Base-by-base conservation (phyloP, 2,329 filamentous ascomycete species). In the Trichoderma gracile region DNA sequence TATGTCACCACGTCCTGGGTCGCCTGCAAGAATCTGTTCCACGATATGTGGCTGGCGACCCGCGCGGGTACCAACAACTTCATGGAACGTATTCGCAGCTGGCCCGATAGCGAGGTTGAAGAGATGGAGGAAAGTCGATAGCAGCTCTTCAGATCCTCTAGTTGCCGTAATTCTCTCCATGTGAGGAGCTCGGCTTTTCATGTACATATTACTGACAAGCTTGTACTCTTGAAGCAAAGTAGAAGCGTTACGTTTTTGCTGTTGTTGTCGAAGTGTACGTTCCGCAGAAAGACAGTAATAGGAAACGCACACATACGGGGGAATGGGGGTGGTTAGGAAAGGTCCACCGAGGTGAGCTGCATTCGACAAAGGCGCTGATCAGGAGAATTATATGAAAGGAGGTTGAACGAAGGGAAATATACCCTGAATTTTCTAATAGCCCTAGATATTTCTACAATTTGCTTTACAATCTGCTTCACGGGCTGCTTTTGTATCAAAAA, bases 1-100 rank as follows among this genome's bases (percentile, higher is more conserved):
- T 93, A 93, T 74, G 75, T 85, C 12, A 80, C 82, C 6, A 90
- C 88, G 1, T 89, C 87, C 5, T 83, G 84, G 78, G 74, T 82
- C 55, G 85, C 85, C 0, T 85, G 84, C 69, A 81, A 80, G 69
- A 66, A 66, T 0, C 30, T 68, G 27, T 65, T 65, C 43, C 53
- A 57, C 45, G 61, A 69, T 17, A 49, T 69, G 50, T 64, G 50
- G 61, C n/a, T 64, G 5, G 59, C 59, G 4, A 42, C 2, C 19
- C 25, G 40, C 7, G 21, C 47, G 21, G 49, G 27, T 17, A 17
- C n/a, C 23, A 53, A 53, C 17, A 27, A 27, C 25, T 49, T 40
- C 15, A 46, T 38, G 59, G 59, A 54, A 1, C 49, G 49, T 15
- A 45, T 54, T 5, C 59, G 59, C 3, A 21, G 59, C 30, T 12